Base-by-base conservation (phyloP, 768 basidiomycete species). In the Omphalotus guepiniiformis region DNA sequence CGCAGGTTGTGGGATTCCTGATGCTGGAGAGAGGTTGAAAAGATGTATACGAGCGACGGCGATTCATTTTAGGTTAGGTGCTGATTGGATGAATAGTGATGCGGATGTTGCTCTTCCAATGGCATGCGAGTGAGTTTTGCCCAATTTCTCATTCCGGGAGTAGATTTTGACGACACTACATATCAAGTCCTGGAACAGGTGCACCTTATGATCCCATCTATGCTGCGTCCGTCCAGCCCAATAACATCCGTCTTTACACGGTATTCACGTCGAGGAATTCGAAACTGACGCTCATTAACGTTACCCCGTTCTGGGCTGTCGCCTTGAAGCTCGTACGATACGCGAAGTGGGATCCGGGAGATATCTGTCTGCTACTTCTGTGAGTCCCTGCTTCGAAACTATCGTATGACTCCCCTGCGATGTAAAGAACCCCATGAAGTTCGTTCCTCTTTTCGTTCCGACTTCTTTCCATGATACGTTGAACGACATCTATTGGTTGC, bases 61-160 rank as follows among this genome's bases (percentile, higher is more conserved):
- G 1, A 39, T 53, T 15, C 59, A 62, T 6, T 73, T 80, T 58
- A 55, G 58, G 3, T 70, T 76, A 40, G 84, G 85, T 19, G 65
- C 67, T 46, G 85, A 87, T 59, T 88, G 85, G 85, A 85, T 88
- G 85, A 87, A 87, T 47, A 75, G 79, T 3, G 80, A 85, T 53
- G 80, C 85, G 0, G 85, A 88, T 52, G 71, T 85, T 12, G 82
- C 85, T 2, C 68, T 88, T 39, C 85, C 85, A 13, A 75, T 82
- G 74, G 76, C 79, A 16, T 60, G 65, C 50, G 79, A 82, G 80
- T 85, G 56, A 63, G 82, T 74, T 7, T n/a, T n/a, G n/a, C n/a
- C n/a, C n/a, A 16, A 32, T 22, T 15, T 15, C 47, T 45, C 39
- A 26, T 35, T 48, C 27, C 19, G 18, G 34, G 16, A 15, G 12